phyloP scores from a whole-genome alignment of 2,329 filamentous ascomycete species.

The Tolypocladium nubicola region DNA sequence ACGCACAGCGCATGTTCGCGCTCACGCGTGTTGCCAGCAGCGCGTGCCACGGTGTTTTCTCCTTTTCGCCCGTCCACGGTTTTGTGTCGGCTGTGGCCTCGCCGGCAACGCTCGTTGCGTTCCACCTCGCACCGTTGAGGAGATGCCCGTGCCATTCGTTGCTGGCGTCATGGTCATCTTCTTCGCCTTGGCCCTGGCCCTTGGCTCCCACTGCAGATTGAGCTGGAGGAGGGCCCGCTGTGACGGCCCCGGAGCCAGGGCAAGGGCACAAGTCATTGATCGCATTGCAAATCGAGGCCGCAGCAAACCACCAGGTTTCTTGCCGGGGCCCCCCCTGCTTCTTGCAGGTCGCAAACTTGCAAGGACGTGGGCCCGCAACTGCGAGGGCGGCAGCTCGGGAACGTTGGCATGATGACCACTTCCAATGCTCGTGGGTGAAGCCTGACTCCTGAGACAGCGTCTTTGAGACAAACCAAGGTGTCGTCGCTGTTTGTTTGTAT shows the following conservation, averaged over 20 bases:
- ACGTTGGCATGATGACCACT: not conserved
- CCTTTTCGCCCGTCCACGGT: not conserved
- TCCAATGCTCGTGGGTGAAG: not conserved
- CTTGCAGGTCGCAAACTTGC: not conserved
- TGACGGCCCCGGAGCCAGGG: not conserved
- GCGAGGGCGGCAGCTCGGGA: not conserved
- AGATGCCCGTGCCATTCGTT: not conserved
- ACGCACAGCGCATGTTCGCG: not conserved
- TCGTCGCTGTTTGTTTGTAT: not conserved
- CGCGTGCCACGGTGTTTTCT: not conserved
- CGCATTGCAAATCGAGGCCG: not conserved
- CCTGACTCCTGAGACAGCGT: not conserved
- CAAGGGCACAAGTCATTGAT: not conserved
- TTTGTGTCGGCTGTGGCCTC: not conserved
- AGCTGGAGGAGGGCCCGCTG: not conserved
- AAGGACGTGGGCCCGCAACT: not conserved
- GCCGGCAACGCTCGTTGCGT: not conserved
- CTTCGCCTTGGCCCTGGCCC: not conserved
- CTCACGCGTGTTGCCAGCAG: not conserved
- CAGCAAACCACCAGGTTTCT: not conserved
- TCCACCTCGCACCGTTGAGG: not conserved
- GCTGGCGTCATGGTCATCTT: not conserved
- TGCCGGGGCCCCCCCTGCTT: not conserved
- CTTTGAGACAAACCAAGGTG: not conserved
- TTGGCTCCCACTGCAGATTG: not conserved